Evolutionary conservation across 1,139 yeast genomes (phyloP).

Genomic region (Saccharomyces pastorianus): DNA sequence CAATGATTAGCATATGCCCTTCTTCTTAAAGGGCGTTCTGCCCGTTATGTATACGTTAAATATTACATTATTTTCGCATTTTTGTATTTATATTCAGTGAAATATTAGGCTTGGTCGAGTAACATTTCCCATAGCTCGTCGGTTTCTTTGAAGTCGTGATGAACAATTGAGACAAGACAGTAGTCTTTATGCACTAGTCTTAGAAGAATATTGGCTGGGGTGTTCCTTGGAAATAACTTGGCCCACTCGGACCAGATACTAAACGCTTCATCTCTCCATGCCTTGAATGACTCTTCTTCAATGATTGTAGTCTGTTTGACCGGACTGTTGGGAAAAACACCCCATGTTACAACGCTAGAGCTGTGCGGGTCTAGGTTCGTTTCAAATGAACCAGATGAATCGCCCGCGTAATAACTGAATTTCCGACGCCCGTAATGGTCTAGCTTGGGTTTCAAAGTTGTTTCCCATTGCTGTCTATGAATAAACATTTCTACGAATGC

Average conservation of each 20-base stretch:
- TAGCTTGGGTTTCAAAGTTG: slow-evolving; percentile 45
- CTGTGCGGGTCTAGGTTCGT: slow-evolving; percentile 49
- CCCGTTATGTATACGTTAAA: not conserved
- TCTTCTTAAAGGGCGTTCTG: not conserved
- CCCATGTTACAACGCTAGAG: slow-evolving; percentile 89
- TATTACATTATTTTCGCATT: not conserved
- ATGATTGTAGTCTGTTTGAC: slow-evolving; percentile 82
- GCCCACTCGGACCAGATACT: slow-evolving; percentile 91
- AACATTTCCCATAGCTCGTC: slow-evolving; percentile 70
- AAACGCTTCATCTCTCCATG: slow-evolving; percentile 94
- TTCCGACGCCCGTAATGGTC: slow-evolving; percentile 35
- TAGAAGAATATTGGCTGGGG: slow-evolving; percentile 50
- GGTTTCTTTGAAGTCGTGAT: slow-evolving; percentile 74
- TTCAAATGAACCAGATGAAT: slow-evolving; percentile 46
- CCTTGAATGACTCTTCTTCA: slow-evolving; percentile 78
- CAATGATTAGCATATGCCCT: slow-evolving; percentile 1
- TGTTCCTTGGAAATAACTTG: slow-evolving; percentile 48
- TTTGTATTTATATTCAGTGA: not conserved
- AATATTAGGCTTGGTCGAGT: slow-evolving; percentile 12
- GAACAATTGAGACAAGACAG: slow-evolving; percentile 72
- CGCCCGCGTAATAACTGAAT: slow-evolving; percentile 58
- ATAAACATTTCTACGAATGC: slow-evolving; percentile 88
- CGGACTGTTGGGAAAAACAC: slow-evolving; percentile 83
- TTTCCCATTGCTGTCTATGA: slow-evolving; percentile 60
- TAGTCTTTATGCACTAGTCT: slow-evolving; percentile 53